A percentile compares a stretch with the other conserved stretches of the same genome.
phyloP scores from a whole-genome alignment of 257 asterid species.

The Solanum megistacrolobum region DNA sequence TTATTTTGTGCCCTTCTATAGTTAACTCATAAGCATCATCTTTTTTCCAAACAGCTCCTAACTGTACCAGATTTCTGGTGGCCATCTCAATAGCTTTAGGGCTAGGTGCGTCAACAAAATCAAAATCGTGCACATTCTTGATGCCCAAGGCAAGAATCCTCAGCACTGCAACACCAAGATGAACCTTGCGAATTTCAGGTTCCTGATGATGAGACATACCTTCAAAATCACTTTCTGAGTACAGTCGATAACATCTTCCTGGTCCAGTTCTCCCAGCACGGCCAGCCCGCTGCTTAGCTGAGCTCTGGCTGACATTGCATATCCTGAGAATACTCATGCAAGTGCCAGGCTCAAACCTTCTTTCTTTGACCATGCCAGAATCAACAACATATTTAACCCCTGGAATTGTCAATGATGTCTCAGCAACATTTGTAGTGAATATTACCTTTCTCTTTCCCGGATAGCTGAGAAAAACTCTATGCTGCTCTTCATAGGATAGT shows the following conservation, averaged over 20 bases:
- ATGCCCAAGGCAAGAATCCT: constrained; percentile 78
- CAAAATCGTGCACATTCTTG: constrained; percentile 55
- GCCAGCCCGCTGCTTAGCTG: constrained; percentile 94
- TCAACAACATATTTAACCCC: constrained; percentile 86
- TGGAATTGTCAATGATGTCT: constrained; percentile 91
- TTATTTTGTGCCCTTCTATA: constrained; percentile 47
- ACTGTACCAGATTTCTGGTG: constrained; percentile 56
- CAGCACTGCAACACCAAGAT: constrained; percentile 82
- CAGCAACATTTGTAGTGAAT: constrained; percentile 76
- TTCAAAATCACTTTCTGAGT: constrained; percentile 52
- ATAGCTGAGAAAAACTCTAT: constrained; percentile 30
- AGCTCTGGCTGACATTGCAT: constrained; percentile 69
- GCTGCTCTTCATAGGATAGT: constrained; percentile 52
- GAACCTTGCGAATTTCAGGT: constrained; percentile 89
- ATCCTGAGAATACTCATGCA: constrained; percentile 79
- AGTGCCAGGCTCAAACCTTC: constrained; percentile 67
- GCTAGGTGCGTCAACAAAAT: constrained; percentile 82
- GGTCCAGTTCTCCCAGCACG: constrained; percentile 98
- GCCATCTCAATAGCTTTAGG: constrained; percentile 64
- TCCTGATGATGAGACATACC: constrained; percentile 61
- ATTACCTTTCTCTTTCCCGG: constrained; percentile 53
- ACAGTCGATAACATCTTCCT: constrained; percentile 81
- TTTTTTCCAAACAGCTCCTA: constrained; percentile 50
- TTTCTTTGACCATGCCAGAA: constrained; percentile 80
- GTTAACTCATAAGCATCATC: constrained; percentile 40